A percentile compares a stretch with the other conserved stretches of the same genome.
Conservation (phyloP, 1,284 basidiomycete genomes). For the Hemileia vastatrix region DNA sequence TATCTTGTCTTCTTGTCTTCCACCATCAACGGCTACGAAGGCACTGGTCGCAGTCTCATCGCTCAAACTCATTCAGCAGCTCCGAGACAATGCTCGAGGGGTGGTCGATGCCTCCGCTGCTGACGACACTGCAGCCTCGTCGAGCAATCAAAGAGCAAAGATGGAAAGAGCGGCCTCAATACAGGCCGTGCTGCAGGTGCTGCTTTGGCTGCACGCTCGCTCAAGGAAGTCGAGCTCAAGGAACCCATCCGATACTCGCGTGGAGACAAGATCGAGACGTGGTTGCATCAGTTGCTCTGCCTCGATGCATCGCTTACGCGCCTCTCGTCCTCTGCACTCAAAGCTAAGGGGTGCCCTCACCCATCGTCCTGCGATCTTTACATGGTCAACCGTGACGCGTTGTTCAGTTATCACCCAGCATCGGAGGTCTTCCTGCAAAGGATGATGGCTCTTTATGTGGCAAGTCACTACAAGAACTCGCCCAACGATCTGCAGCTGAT, state of each 20-base stretch:
- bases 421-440: constrained; percentile 92
- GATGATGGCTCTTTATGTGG: constrained; percentile 96
- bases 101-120: constrained; percentile 49
- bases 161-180: constrained; percentile 26
- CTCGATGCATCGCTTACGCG: constrained; percentile 71
- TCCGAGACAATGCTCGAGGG: constrained; percentile 73
- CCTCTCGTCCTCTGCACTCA: constrained; percentile 48
- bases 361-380: constrained; percentile 87
- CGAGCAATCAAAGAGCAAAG: constrained; percentile 51
- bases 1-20: constrained; percentile 98
- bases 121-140: constrained; percentile 49
- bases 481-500: constrained; percentile 95
- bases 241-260: constrained; percentile 85
- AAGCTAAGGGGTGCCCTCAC: constrained; percentile 72
- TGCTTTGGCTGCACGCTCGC: constrained; percentile 51
- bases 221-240: constrained; percentile 88
- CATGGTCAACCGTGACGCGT: constrained; percentile 87
- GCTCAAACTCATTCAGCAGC: constrained; percentile 91
- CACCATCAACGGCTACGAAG: constrained; percentile 99
- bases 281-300: constrained; percentile 85
- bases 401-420: constrained; percentile 94
- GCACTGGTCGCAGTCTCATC: constrained; percentile 91
- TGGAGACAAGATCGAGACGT: constrained; percentile 82
- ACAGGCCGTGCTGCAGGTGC: constrained; percentile 37
- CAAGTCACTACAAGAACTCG: constrained; percentile 96